A percentile compares a stretch with the other conserved stretches of the same genome.
Evolutionary conservation across 2,329 filamentous ascomycete species (phyloP).

Genomic region (Pleomassaria siparia): DNA sequence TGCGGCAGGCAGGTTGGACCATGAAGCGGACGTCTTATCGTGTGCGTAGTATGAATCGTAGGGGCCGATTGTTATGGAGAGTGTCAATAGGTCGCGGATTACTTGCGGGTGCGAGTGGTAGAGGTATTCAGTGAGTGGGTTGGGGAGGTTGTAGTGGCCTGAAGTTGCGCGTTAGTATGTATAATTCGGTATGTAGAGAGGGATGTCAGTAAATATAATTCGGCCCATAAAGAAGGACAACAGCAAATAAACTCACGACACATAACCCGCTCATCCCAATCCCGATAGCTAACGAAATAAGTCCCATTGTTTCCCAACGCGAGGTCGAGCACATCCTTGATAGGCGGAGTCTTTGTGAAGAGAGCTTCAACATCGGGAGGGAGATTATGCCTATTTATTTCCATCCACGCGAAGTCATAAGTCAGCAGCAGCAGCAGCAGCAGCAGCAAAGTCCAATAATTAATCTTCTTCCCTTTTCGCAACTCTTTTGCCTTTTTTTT

Average conservation of each 20-base stretch:
- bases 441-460: no score
- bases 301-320: conserved; percentile 24
- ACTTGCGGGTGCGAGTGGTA: conserved; percentile 28
- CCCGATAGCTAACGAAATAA: conserved; percentile 32
- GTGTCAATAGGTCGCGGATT: conserved; percentile 27
- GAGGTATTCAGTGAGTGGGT: conserved; percentile 31
- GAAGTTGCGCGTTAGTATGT: neutral
- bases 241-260: conserved; percentile 17
- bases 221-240: neutral
- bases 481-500: no score
- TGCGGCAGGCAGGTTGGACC: conserved; percentile 28
- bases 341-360: conserved; percentile 32
- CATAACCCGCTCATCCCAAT: conserved; percentile 18
- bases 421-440: no score
- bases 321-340: conserved; percentile 31
- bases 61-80: conserved; percentile 31
- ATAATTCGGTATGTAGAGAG: neutral
- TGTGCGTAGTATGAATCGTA: conserved; percentile 35
- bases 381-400: conserved; percentile 31
- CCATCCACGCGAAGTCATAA: no score
- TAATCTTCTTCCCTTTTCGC: no score
- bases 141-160: conserved; percentile 37
- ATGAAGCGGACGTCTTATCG: conserved; percentile 27
- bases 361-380: conserved; percentile 30
- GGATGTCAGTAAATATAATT: neutral